Evolutionary conservation across 202 grass and related monocot species (phyloP), one percentile per base, ranked within the genome.

Genomic region (Hordeum pubiflorum): DNA sequence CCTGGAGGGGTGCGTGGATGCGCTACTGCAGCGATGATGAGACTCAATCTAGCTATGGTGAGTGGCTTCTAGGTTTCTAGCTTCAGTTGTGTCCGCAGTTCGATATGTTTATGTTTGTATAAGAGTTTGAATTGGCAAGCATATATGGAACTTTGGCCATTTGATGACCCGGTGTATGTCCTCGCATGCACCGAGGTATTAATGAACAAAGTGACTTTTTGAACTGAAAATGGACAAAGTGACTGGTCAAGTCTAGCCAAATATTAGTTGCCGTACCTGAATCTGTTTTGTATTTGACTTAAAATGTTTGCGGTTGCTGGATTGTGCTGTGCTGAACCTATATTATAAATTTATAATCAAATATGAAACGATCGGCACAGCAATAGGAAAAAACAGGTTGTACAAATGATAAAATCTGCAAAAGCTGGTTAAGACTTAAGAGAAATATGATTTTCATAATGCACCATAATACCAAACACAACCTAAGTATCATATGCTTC

Each of bases 21-120:
- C 74, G 79, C 27, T 99, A 86, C 60, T 99, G 97, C 52, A 14
- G 69, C 37, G 34, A 63, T 40, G 50, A 73, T 50, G 46, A 14
- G 41, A 83, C 43, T 22, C 63, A 69, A 56, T 58, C 48, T 1
- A 83, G 18, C 69, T 76, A 78, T 43, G 84, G 92, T 89, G 58
- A 76, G 83, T 75, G 60, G 22, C 9, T 74, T 75, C 59, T 38
- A 4, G 15, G 63, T 37, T 46, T 37, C 56, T 34, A 18, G 56
- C 57, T 82, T 63, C 69, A 82, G 11, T 21, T 44, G 65, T 32
- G 50, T 38, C 69, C 5, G 46, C 46, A 17, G 46, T 50, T 50
- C 1, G 46, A 50, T 50, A 50, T 17, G 46, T 17, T 17, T 50
- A 50, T 48, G 44, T 17, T 48, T 48, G 44, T 48, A 48, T 15